A percentile compares a stretch with the other conserved stretches of the same genome.
Evolutionary conservation across 2,329 filamentous ascomycete genomes (phyloP).

Genomic region (Podosphaera xanthii): DNA sequence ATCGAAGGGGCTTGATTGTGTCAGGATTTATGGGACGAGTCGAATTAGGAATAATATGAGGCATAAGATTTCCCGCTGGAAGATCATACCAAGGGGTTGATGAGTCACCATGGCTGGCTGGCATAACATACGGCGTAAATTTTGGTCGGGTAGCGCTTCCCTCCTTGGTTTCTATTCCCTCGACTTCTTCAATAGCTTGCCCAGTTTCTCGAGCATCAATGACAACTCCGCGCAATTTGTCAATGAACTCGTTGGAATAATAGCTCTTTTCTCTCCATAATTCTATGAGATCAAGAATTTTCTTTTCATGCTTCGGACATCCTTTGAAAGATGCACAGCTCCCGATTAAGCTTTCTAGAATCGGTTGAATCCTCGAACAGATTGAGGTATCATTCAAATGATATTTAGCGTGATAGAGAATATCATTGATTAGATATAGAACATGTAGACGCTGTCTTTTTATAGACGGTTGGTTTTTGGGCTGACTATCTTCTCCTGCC

Average conservation of each 20-base stretch:
- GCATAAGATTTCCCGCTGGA: slow-evolving; percentile 61
- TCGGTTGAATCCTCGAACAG: slow-evolving; percentile 30
- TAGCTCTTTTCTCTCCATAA: slow-evolving; percentile 50
- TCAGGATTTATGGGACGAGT: slow-evolving; percentile 49
- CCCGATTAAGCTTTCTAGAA: slow-evolving; percentile 38
- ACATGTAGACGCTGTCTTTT: slow-evolving; percentile 52
- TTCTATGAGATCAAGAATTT: slow-evolving; percentile 38
- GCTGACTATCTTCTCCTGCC: slow-evolving; percentile 12
- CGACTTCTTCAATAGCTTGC: slow-evolving; percentile 10
- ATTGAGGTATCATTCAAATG: slow-evolving; percentile 27
- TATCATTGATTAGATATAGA: slow-evolving; percentile 57
- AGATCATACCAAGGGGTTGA: slow-evolving; percentile 59
- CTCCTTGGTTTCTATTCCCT: slow-evolving; percentile 10
- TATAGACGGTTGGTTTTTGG: slow-evolving; percentile 27
- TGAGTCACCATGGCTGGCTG: slow-evolving; percentile 53
- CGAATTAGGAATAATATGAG: slow-evolving; percentile 55
- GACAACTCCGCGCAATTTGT: slow-evolving; percentile 35
- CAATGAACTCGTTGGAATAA: slow-evolving; percentile 29
- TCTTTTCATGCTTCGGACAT: slow-evolving; percentile 40
- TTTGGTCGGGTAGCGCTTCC: slow-evolving; percentile 20
- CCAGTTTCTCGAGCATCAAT: slow-evolving; percentile 19
- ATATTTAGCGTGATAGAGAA: slow-evolving; percentile 45
- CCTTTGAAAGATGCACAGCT: slow-evolving; percentile 32
- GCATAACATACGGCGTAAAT: slow-evolving; percentile 47
- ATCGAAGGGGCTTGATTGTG: slow-evolving; percentile 47